Base-by-base conservation (phyloP, 225 moss, liverwort and hornwort genomes). In the Polytrichum commune region DNA sequence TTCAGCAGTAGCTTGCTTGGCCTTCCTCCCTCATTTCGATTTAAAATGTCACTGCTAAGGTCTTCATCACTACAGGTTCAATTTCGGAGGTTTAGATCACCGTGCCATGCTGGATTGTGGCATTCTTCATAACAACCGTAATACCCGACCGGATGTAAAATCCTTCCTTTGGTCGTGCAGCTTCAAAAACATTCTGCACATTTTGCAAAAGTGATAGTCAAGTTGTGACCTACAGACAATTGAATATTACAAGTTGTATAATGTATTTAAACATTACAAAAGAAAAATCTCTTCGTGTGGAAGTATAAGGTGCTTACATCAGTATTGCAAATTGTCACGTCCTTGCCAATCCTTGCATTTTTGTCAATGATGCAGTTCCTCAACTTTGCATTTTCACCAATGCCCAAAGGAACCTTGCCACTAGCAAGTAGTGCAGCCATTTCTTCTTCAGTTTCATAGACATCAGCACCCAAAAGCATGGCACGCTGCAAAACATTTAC, bases 291-390 rank as follows among this genome's bases (percentile, higher is more conserved):
- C 58, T 20, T 58, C 8, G 20, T 30, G 9, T 2, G 46, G 0
- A 35, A 46, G 16, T 13, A 67, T 6, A 13, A 1, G 18, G 9
- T 27, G 26, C 88, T 79, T 35, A 91, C 91, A 27, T 91, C 91
- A 0, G 84, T 82, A 62, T 91, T 91, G 1, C 84, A 75, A 46
- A 91, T 89, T 32, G 85, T 74, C 0, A 91, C 91, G 7, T 89
- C 71, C 18, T 27, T 79, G 0, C 91, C 91, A 13, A 91, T 89
- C 25, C 91, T 81, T 1, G 86, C 91, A 33, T 91, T 91, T 69
- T 91, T 91, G 63, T 91, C 91, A 0, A 91, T 74, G 5, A 91
- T 91, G 32, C 84, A 86, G 13, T 91, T 91, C 73, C 73, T 73
- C 0, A 91, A 78, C 74, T 76, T 89, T 0, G 85, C 77, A n/a